phyloP scores from a whole-genome alignment of 2,329 filamentous ascomycete species.

The Talaromyces piceae region DNA sequence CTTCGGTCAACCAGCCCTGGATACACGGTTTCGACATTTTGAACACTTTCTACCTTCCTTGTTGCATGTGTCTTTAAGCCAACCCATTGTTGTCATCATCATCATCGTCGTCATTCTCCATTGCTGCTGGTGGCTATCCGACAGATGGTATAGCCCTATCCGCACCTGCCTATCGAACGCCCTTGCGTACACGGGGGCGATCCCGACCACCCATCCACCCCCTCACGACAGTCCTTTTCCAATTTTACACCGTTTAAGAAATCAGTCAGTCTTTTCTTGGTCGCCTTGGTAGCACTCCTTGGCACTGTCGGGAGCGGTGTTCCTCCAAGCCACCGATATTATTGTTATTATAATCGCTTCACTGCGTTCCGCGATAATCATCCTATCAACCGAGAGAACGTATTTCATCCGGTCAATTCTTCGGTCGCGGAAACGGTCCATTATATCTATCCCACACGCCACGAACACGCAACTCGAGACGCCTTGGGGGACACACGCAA shows the following conservation, averaged over 20 bases:
- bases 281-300: not conserved
- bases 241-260: too few species aligned
- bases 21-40: not conserved
- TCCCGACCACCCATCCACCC: not conserved
- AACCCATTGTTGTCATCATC: not conserved
- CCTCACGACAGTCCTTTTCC: too few species aligned
- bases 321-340: not conserved
- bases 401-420: too few species aligned
- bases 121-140: conserved; percentile 24
- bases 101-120: conserved; percentile 4
- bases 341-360: too few species aligned
- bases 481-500: too few species aligned
- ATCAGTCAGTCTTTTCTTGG: not conserved
- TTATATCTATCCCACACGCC: too few species aligned
- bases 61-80: not conserved
- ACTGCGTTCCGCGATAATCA: too few species aligned
- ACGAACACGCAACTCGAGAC: too few species aligned
- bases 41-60: not conserved
- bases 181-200: conserved; percentile 17
- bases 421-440: too few species aligned
- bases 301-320: too few species aligned
- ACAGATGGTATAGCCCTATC: conserved; percentile 10
- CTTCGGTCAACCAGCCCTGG: not conserved
- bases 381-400: too few species aligned
- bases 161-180: conserved; percentile 15